Evolutionary conservation across 2,329 filamentous ascomycete genomes (phyloP).

Genomic region (Ophiocordyceps camponoti-rufipedis): DNA sequence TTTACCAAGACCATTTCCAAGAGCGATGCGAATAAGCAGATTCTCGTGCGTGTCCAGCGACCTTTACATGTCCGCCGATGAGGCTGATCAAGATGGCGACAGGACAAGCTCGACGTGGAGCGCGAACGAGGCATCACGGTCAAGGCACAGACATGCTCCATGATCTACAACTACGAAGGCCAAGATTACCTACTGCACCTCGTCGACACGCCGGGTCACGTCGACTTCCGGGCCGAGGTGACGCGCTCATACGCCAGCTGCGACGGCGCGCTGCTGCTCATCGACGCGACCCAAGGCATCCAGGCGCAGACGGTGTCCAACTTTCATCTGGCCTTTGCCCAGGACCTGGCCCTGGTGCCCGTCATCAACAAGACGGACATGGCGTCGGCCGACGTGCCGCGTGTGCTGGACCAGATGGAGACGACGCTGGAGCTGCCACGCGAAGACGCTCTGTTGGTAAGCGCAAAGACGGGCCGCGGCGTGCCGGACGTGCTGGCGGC

Average conservation of each 20-base stretch:
- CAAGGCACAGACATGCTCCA: conserved; percentile 95
- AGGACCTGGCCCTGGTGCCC: conserved; percentile 71
- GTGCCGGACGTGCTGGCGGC: conserved; percentile 67
- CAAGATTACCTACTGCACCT: conserved; percentile 86
- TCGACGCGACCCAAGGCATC: conserved; percentile 90
- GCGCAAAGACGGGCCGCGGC: conserved; percentile 85
- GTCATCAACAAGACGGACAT: conserved; percentile 97
- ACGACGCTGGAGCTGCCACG: conserved; percentile 77
- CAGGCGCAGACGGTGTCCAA: conserved; percentile 98
- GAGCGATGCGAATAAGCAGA: conserved; percentile 73
- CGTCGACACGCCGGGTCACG: conserved; percentile 92
- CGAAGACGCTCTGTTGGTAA: conserved; percentile 51
- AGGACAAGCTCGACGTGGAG: conserved; percentile 90
- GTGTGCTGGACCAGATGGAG: conserved; percentile 72
- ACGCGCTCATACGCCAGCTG: conserved; percentile 92
- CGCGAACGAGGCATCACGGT: conserved; percentile 92
- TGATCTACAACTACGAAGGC: conserved; percentile 80
- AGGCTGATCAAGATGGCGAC: conserved; percentile 4
- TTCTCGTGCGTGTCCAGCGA: conserved; percentile 31
- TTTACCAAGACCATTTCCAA: conserved; percentile 81
- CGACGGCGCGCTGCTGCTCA: conserved; percentile 76
- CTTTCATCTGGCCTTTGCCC: conserved; percentile 91
- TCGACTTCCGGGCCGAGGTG: conserved; percentile 94
- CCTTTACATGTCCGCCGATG: neutral
- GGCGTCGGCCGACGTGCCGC: conserved; percentile 68